Evolutionary conservation across 257 asterid species (phyloP).

Genomic region (Apocynum venetum): DNA sequence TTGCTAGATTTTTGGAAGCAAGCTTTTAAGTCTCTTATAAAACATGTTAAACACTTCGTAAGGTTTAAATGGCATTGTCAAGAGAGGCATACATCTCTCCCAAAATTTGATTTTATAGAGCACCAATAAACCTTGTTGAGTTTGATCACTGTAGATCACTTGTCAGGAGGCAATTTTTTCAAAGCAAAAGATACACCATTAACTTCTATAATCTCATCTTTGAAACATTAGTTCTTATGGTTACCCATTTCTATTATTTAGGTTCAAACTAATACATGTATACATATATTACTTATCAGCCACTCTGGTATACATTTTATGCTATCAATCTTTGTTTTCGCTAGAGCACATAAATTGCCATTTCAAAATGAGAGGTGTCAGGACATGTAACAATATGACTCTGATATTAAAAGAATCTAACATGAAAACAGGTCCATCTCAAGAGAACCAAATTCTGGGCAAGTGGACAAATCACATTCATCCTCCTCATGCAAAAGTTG

Average conservation of each 20-base stretch:
- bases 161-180: neutral
- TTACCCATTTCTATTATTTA: neutral
- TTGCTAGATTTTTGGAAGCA: neutral
- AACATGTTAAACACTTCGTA: neutral
- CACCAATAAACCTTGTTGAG: too few species aligned
- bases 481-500: slow-evolving; percentile 69
- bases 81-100: neutral
- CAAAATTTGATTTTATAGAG: neutral
- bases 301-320: neutral
- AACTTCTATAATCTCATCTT: neutral
- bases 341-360: neutral
- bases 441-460: slow-evolving; percentile 32
- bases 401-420: slow-evolving; percentile 6
- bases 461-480: slow-evolving; percentile 69
- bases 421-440: slow-evolving; percentile 37
- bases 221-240: neutral
- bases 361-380: neutral
- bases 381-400: neutral
- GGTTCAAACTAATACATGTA: too few species aligned
- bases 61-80: neutral
- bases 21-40: neutral
- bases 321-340: neutral
- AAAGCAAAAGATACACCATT: too few species aligned
- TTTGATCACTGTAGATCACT: neutral
- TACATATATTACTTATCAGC: neutral